Conservation (phyloP, 176 grass and related monocot genomes). For the Bolboschoenus planiculmis region DNA sequence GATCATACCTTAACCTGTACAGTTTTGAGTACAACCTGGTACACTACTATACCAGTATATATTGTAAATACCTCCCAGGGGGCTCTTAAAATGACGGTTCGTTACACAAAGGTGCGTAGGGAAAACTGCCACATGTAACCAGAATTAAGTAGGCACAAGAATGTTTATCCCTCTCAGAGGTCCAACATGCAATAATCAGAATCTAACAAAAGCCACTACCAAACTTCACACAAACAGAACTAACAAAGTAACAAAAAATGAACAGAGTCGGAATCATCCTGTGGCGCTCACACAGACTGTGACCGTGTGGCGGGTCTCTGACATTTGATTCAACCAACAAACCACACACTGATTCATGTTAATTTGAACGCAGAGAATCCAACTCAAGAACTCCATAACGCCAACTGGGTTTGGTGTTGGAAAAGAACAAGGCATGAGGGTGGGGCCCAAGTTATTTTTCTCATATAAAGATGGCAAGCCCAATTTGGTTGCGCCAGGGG, state of each 20-base stretch:
- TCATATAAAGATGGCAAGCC: slow-evolving; percentile 6
- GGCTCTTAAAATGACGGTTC: background rate
- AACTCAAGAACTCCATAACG: background rate
- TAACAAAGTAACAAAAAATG: background rate
- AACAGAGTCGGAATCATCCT: background rate
- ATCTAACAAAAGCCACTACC: slow-evolving; percentile 17
- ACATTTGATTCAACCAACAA: no score
- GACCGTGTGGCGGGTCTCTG: background rate
- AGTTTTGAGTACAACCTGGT: background rate
- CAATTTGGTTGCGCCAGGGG: slow-evolving; percentile 5
- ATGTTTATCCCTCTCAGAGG: slow-evolving; percentile 4
- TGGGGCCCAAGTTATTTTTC: background rate
- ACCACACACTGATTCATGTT: background rate
- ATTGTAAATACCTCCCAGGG: background rate
- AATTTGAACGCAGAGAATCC: background rate
- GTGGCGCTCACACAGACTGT: background rate
- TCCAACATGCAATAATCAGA: slow-evolving; percentile 5
- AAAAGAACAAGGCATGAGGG: slow-evolving; percentile 22
- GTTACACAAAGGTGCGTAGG: background rate
- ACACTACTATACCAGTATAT: background rate
- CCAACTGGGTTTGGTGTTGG: slow-evolving; percentile 16
- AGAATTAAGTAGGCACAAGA: background rate
- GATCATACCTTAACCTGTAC: background rate
- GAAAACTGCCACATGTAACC: background rate
- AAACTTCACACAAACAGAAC: background rate